Evolutionary conservation across 306 rosid genomes (phyloP), one percentile per base, ranked within the genome.

Genomic region (Medicago arabica): DNA sequence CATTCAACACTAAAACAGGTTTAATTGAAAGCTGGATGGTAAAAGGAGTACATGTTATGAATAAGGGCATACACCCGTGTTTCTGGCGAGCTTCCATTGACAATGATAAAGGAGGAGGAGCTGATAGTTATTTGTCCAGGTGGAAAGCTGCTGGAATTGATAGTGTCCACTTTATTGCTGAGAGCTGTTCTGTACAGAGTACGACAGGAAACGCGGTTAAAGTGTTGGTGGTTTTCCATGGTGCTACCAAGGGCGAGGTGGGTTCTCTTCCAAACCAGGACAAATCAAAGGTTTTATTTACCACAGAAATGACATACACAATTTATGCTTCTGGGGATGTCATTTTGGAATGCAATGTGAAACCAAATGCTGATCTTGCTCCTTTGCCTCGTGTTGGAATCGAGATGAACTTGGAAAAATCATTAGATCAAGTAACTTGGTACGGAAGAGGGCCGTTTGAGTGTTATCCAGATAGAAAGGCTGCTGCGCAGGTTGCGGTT

Each of bases 361-460:
- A 76, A 57, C 97, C 98, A 71, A 83, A 79, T 49, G 55, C 88
- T 9, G 81, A 84, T 78, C 98, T 92, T 76, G 96, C 97, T n/a
- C 96, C 97, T 54, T 85, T 95, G 86, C 98, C 97, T 1, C 97
- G 97, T 15, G 92, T 95, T 28, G 98, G 98, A 78, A 85, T 95
- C 6, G 87, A 81, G 67, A 85, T 95, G 72, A 84, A 84, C 69
- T 77, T 92, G 86, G 97, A 87, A 7, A 86, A 89, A 55, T 84
- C 98, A 1, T 9, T 95, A 60, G 90, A 92, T 82, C 87, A 61
- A 80, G 75, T 89, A 16, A 77, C 55, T 40, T 95, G 98, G 97
- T 95, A 92, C 14, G 98, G 98, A 75, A 89, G 93, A 90, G 98
- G 98, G 15, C 98, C 96, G 14, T 90, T 92, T 47, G 98, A 95